Evolutionary conservation across 2,329 filamentous ascomycete genomes (phyloP).

Genomic region (Cercospora sesami): DNA sequence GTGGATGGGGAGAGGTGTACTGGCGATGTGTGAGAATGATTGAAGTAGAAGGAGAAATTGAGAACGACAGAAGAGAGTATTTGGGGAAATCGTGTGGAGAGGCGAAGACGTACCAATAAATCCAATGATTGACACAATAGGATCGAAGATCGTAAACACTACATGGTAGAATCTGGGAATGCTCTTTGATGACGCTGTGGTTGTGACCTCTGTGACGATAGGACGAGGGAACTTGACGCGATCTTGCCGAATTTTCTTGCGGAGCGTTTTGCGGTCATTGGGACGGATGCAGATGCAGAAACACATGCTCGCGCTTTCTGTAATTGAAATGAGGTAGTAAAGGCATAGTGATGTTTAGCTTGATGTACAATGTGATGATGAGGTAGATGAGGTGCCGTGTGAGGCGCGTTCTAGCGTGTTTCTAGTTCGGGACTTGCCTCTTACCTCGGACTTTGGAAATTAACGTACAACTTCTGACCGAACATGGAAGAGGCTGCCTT

Average conservation of each 20-base stretch:
- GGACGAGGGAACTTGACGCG: conserved; percentile 6
- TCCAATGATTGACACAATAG: background rate
- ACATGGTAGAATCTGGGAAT: background rate
- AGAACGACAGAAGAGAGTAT: background rate
- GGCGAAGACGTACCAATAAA: background rate
- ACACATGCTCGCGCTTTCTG: background rate
- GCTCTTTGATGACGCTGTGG: background rate
- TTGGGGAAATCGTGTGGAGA: background rate
- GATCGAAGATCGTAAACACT: background rate
- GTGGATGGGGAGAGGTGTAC: conserved; percentile 3
- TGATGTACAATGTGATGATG: background rate
- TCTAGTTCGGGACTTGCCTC: background rate
- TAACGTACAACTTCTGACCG: too few species aligned
- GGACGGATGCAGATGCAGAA: conserved; percentile 7
- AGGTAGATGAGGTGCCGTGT: background rate
- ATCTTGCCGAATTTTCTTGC: background rate
- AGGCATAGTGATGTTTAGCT: background rate
- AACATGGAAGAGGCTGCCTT: too few species aligned
- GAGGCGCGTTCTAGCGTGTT: conserved; percentile 1
- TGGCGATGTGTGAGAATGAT: background rate
- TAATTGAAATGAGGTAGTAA: background rate
- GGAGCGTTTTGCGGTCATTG: background rate
- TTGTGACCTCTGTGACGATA: background rate
- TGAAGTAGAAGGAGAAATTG: background rate
- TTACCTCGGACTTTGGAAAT: background rate